phyloP scores from a whole-genome alignment of 371 early-diverging fungal species.

The Syncephalastrum racemosum region DNA sequence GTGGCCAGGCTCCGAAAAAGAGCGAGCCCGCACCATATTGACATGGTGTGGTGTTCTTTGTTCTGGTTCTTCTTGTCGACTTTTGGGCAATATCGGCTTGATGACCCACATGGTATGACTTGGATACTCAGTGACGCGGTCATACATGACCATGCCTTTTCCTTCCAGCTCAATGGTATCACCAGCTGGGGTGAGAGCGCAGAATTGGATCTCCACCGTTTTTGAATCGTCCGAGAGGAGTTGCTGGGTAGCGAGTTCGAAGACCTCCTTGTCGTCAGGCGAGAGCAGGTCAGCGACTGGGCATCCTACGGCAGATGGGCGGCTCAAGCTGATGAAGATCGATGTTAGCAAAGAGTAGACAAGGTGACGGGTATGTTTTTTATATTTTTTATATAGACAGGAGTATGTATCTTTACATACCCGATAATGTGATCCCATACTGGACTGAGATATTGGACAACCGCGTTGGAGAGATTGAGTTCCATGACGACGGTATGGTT shows the following conservation, averaged over 20 bases:
- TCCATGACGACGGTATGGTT: conserved; percentile 65
- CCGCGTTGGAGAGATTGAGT: conserved; percentile 43
- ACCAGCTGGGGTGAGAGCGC: conserved; percentile 44
- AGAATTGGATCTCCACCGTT: conserved; percentile 77
- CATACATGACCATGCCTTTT: conserved; percentile 90
- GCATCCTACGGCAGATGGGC: too few species aligned
- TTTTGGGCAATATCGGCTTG: conserved; percentile 45
- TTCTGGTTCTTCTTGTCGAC: conserved; percentile 12
- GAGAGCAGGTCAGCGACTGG: too few species aligned
- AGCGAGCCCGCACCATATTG: conserved; percentile 15
- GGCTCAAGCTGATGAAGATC: too few species aligned
- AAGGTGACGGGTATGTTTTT: too few species aligned
- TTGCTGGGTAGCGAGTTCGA: conserved; percentile 66
- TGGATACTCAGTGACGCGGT: conserved; percentile 64
- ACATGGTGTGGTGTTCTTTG: too few species aligned
- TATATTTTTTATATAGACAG: too few species aligned
- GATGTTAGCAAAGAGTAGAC: too few species aligned
- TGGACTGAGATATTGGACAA: conserved; percentile 60
- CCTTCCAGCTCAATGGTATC: conserved; percentile 78
- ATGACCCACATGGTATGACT: conserved; percentile 87
- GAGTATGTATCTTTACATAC: too few species aligned
- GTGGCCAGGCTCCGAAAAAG: conserved; percentile 24
- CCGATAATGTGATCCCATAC: conserved; percentile 61
- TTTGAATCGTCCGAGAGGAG: conserved; percentile 68
- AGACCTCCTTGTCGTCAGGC: conserved; percentile 55